Evolutionary conservation across 139 green algal genomes (phyloP).

Genomic region (Ettlia oleoabundans): DNA sequence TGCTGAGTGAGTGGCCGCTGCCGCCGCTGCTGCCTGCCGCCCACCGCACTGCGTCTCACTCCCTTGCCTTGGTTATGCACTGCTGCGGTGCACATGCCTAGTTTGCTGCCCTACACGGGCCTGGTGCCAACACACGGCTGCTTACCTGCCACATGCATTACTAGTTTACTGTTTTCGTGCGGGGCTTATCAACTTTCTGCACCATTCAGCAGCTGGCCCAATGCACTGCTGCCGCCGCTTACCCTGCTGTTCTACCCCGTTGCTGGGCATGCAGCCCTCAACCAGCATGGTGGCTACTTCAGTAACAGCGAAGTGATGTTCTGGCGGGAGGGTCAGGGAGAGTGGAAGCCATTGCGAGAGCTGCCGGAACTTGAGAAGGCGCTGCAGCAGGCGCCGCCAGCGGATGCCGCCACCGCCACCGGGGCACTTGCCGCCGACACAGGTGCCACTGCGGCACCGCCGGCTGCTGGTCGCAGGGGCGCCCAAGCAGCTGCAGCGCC

Average conservation of each 20-base stretch:
- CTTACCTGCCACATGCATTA: too few relatives aligned
- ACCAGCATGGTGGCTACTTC: conserved; percentile 43
- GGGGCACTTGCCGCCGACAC: neutral
- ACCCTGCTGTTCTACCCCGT: too few relatives aligned
- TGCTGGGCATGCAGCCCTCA: conserved; percentile 28
- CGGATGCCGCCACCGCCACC: neutral
- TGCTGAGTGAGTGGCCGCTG: conserved; percentile 32
- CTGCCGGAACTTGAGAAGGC: conserved; percentile 30
- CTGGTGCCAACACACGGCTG: too few relatives aligned
- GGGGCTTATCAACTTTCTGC: too few relatives aligned
- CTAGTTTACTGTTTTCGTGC: too few relatives aligned
- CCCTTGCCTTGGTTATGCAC: too few relatives aligned
- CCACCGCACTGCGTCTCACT: too few relatives aligned
- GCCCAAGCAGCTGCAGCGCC: neutral
- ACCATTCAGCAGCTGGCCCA: too few relatives aligned
- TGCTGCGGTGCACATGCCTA: too few relatives aligned
- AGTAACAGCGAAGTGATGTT: conserved; percentile 38
- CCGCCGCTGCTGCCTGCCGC: neutral
- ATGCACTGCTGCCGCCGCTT: too few relatives aligned
- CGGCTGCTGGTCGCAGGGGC: neutral
- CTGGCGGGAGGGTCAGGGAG: conserved; percentile 49
- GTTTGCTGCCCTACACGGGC: too few relatives aligned
- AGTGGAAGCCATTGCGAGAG: conserved; percentile 44
- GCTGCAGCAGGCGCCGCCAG: conserved; percentile 16
- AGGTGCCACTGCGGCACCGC: neutral